Base-by-base conservation (phyloP, 2,329 filamentous ascomycete species). In the Sclerotinia spermophila region DNA sequence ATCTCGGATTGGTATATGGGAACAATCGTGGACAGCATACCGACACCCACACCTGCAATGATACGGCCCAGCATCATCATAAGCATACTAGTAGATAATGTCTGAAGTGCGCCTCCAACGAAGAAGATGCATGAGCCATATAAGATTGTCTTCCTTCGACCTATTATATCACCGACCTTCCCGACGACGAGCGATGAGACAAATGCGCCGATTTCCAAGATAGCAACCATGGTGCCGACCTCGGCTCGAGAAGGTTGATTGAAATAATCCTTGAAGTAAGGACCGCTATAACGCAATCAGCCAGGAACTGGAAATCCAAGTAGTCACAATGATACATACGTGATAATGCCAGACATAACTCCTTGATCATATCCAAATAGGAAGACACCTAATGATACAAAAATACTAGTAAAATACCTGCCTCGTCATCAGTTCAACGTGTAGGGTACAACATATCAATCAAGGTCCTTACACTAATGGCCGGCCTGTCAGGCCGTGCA, bases 221-320 rank as follows among this genome's bases (percentile, higher is more conserved):
- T 98, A 75, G 96, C 95, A 71, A 99, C 96, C 91, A 98, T 98
- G 40, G 94, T 98, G 72, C 95, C 96, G 71, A 99, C 90, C 80
- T 97, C 89, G 61, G 94, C 93, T 76, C 88, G 88, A 35, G 92
- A 91, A 30, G 96, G 96, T 77, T 98, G 89, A 77, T 94, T 86
- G 82, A 99, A 98, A 81, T 97, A 97, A 79, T 94, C 89, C 80
- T 90, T 92, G 80, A 99, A 99, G 81, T 91, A 92, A 15, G 89
- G 86, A 74, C 94, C 94, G 71, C 94, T 97, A 55, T 17, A 17
- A 38, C 19, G 35, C 3, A 45, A 67, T 79, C 73, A 79, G 74
- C 56, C 33, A 67, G 38, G 58, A 45, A 61, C 19, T 51, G 5
- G 56, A 40, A 21, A 17, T 24, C 19, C 19, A 40, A 5, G 6